phyloP scores from a whole-genome alignment of 176 grass and related monocot species.

The Leersia perrieri region DNA sequence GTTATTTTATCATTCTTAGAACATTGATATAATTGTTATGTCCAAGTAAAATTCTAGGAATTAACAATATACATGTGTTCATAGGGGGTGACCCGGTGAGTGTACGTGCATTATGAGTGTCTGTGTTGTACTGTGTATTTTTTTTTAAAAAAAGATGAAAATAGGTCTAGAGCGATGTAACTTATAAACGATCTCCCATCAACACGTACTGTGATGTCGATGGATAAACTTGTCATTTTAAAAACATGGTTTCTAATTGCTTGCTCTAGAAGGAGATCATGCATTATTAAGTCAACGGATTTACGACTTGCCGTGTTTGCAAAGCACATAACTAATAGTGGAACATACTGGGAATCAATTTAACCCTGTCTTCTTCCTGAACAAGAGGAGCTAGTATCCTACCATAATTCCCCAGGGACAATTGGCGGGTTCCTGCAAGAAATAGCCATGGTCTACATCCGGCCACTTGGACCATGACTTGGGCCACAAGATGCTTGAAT shows the following conservation, averaged over 20 bases:
- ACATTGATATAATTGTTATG: no score
- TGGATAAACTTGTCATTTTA: no score
- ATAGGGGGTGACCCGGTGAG: no score
- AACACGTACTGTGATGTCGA: neutral
- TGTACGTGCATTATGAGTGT: no score
- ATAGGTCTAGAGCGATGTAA: neutral
- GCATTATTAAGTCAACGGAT: neutral
- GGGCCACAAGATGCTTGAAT: slow-evolving; percentile 20
- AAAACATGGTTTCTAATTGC: neutral
- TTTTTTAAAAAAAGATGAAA: neutral
- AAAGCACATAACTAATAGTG: neutral
- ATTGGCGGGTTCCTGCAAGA: neutral
- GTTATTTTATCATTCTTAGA: no score
- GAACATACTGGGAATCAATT: neutral
- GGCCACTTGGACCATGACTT: slow-evolving; percentile 33
- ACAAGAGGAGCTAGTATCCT: neutral
- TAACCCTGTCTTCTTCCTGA: neutral
- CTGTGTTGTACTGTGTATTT: no score
- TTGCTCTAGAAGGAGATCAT: neutral
- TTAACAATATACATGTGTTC: no score
- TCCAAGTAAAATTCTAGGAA: no score
- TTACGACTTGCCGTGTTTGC: neutral
- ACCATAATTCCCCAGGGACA: slow-evolving; percentile 7
- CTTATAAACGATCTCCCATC: no score
- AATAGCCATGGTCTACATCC: slow-evolving; percentile 12